Percentiles rank a stretch among this genome's conserved stretches.
Evolutionary conservation across 2,329 filamentous ascomycete species (phyloP).

Genomic region (Microthyrium microscopicum): DNA sequence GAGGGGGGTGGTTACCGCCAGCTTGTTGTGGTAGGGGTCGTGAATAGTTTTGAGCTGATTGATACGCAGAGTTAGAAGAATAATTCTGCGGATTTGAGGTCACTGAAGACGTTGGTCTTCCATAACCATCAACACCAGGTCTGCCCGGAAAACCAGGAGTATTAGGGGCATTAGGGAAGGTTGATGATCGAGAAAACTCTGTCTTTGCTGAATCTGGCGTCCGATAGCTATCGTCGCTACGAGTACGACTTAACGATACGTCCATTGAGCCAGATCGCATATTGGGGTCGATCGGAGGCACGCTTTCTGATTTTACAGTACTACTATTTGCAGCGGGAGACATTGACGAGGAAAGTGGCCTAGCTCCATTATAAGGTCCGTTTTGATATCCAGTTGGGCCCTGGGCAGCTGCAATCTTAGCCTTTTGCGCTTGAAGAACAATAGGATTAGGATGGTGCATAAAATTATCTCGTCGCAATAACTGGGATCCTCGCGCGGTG

Average conservation of each 20-base stretch:
- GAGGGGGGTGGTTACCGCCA: slow-evolving; percentile 21
- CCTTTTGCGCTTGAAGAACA: slow-evolving; percentile 19
- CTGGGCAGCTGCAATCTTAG: slow-evolving; percentile 11
- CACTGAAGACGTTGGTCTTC: no score
- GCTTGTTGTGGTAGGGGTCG: no score
- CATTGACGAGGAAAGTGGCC: slow-evolving; percentile 6
- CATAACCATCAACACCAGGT: no score
- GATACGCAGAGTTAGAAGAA: no score
- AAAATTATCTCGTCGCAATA: slow-evolving; percentile 57
- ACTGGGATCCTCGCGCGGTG: slow-evolving; percentile 50
- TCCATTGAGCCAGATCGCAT: slow-evolving; percentile 18
- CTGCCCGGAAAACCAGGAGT: no score
- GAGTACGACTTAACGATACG: slow-evolving; percentile 17
- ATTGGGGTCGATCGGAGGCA: slow-evolving; percentile 15
- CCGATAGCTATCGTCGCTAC: slow-evolving; percentile 19
- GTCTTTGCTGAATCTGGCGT: not conserved
- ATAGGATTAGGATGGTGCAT: slow-evolving; percentile 33
- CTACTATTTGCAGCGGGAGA: slow-evolving; percentile 6
- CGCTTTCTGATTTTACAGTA: slow-evolving; percentile 15
- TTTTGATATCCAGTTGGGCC: no score
- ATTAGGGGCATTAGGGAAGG: no score
- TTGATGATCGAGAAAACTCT: no score
- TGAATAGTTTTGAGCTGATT: no score
- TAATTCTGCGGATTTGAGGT: no score
- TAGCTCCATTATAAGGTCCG: slow-evolving; percentile 1